Evolutionary conservation across 2,329 filamentous ascomycete species (phyloP), one percentile per base, ranked within the genome.

Genomic region (Uncinocarpus reesii): DNA sequence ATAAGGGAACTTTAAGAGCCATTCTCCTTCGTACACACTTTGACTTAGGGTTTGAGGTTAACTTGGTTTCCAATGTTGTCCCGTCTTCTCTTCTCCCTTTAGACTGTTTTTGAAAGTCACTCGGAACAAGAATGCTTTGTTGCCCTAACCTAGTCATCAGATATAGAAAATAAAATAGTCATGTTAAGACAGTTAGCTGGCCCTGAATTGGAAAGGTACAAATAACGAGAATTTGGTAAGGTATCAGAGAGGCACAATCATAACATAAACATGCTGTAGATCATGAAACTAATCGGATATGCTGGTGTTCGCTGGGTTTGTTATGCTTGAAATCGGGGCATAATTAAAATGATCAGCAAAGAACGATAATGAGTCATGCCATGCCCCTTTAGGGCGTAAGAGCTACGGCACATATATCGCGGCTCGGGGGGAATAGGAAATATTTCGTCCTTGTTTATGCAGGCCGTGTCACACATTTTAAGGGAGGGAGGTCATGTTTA

Each of bases 161-260:
- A 44, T 35, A 15, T 11, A 31, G 18, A 38, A 18, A 10, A 18
- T 4, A 16, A 40, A 28, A 31, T 18, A 40, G 13, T 38, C 23
- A 26, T 46, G 24, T 20, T 47, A 47, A 32, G 20, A 41, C 34
- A 47, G 26, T 47, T 38, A 32, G 11, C 32, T 28, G 15, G 21
- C 45, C 45, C 45, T 47, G 37, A 47, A 41, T 3, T 24, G 7
- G 15, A 31, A 13, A 29, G 10, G 15, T 38, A 20, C 8, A 16
- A 47, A 38, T 15, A 31, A 47, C 4, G 20, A 2, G 20, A n/a
- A n/a, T n/a, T n/a, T n/a, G n/a, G n/a, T n/a, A n/a, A n/a, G n/a
- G n/a, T n/a, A n/a, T n/a, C n/a, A n/a, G n/a, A n/a, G n/a, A n/a
- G n/a, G n/a, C n/a, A n/a, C n/a, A n/a, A n/a, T n/a, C n/a, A n/a